Base-by-base conservation (phyloP, 345 rosid genomes). In the Rhodamnia argentea region DNA sequence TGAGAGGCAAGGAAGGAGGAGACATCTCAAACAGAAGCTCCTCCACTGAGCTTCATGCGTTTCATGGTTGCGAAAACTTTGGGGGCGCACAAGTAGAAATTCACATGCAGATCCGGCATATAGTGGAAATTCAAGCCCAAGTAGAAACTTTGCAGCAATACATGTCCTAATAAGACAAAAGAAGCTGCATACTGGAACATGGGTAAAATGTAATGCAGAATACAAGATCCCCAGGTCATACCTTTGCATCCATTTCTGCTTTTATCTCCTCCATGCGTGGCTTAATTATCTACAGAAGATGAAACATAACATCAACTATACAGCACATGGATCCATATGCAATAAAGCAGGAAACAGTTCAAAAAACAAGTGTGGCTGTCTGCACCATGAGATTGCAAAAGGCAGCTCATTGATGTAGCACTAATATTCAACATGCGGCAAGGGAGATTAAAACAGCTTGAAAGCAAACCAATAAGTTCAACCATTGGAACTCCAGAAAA, bases 191-290 rank as follows among this genome's bases (percentile, higher is more conserved):
- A 37, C 24, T 70, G 47, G 81, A 70, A 70, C 47, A 20, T 70
- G 47, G 26, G 47, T 37, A 70, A 37, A 70, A 70, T 37, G 81
- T 70, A 26, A 70, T 18, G 81, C 81, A 70, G 81, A 37, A 70
- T 37, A 70, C 81, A 70, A 18, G 81, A 70, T 13, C 2, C 13
- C 81, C 81, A 70, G 42, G 42, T 37, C 47, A 52, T 88, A 96
- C 96, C 94, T 91, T 89, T 74, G 87, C 90, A 87, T 90, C 87
- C 91, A 96, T 90, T 82, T 90, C 90, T 86, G 90, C 91, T 85
- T 90, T 91, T 87, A 96, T 88, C 84, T 94, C 90, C 87, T 94
- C 95, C 89, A 96, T 86, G 32, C 82, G 92, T 84, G 98, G 98
- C 86, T 86, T 93, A 90, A 96, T 81, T 59, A 93, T 87, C 98